A percentile compares a stretch with the other conserved stretches of the same genome.
These are phyloP conservation scores for Beauveria rudraprayagi DNA, from an alignment of 2,329 filamentous ascomycete genomes.

Conservation along the genomic window DNA sequence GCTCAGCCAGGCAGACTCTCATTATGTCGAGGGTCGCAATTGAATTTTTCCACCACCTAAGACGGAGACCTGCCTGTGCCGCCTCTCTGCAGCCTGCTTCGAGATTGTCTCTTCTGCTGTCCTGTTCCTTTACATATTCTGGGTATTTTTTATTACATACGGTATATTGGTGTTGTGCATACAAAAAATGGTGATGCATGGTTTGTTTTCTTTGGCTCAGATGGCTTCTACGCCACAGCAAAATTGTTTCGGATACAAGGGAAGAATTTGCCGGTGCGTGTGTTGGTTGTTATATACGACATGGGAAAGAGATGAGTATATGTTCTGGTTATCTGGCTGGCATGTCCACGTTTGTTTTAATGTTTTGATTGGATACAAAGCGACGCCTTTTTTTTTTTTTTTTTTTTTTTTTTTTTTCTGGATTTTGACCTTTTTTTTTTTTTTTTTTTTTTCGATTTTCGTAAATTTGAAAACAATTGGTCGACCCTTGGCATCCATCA, in stretches of 20 bases:
- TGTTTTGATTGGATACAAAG: slow-evolving; percentile 3
- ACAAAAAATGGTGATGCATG: background rate
- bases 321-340: background rate
- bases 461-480: background rate
- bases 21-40: slow-evolving; percentile 26
- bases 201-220: background rate
- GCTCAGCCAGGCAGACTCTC: slow-evolving; percentile 20
- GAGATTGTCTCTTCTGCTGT: slow-evolving; percentile 13
- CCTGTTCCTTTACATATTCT: background rate
- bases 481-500: background rate
- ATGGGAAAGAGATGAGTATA: background rate
- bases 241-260: background rate
- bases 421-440: background rate
- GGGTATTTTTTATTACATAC: background rate
- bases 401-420: too few relatives aligned
- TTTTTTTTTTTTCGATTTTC: background rate
- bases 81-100: slow-evolving; percentile 10
- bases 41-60: slow-evolving; percentile 15
- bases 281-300: background rate
- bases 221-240: background rate
- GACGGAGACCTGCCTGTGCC: slow-evolving; percentile 10
- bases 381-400: background rate
- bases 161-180: slow-evolving; percentile 4
- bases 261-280: background rate
- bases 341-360: background rate